phyloP scores from a whole-genome alignment of 768 basidiomycete genomes.

The Pleurotus platypus region DNA sequence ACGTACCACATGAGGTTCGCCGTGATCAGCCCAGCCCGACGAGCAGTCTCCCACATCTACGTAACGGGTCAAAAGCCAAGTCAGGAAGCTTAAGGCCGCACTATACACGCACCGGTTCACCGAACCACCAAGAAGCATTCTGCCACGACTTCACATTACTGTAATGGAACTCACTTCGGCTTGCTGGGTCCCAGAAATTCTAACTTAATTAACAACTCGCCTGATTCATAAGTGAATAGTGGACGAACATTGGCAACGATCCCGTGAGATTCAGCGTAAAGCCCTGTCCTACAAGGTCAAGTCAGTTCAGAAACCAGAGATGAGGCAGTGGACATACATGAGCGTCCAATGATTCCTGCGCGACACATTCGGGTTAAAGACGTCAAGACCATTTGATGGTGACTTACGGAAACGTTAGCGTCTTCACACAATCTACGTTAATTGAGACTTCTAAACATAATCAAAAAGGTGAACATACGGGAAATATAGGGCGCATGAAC shows the following conservation, averaged over 20 bases:
- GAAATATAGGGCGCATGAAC: conserved; percentile 82
- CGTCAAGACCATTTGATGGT: neutral
- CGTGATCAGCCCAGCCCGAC: conserved; percentile 64
- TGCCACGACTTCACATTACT: conserved; percentile 57
- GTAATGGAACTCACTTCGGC: conserved; percentile 66
- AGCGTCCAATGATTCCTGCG: conserved; percentile 85
- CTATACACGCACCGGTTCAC: conserved; percentile 65
- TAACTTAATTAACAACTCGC: conserved; percentile 21
- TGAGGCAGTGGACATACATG: conserved; percentile 47
- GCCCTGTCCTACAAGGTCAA: conserved; percentile 63
- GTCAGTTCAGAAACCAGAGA: neutral
- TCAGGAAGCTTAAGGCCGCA: neutral
- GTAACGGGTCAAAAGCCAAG: neutral
- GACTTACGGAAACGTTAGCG: conserved; percentile 86
- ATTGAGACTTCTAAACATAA: neutral
- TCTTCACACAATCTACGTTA: conserved; percentile 36
- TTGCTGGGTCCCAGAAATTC: conserved; percentile 85
- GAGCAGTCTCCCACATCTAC: conserved; percentile 90
- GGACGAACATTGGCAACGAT: conserved; percentile 79
- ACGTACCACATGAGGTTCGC: conserved; percentile 92
- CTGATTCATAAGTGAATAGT: too few species aligned
- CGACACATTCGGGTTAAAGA: conserved; percentile 6
- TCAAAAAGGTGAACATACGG: conserved; percentile 46
- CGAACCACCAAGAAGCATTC: conserved; percentile 80
- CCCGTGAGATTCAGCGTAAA: conserved; percentile 87